A percentile compares a stretch with the other conserved stretches of the same genome.
phyloP scores from a whole-genome alignment of 192 early-diverging fungal species.

The Thamnidium elegans region DNA sequence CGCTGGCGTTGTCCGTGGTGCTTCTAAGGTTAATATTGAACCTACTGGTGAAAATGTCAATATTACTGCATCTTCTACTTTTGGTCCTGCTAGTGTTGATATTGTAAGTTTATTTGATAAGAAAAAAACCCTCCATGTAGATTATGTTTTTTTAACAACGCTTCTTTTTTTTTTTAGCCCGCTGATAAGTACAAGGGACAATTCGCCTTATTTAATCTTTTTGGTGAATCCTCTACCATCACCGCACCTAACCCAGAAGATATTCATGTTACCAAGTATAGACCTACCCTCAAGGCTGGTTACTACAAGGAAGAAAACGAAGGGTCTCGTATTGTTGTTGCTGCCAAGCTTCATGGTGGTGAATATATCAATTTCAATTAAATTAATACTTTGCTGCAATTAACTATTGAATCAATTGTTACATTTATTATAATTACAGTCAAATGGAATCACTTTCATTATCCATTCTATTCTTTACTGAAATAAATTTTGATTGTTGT shows the following conservation, averaged over 20 bases:
- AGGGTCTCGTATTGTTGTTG: slow-evolving; percentile 7
- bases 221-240: slow-evolving; percentile 12
- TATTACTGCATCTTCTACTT: slow-evolving; percentile 9
- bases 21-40: slow-evolving; percentile 10
- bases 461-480: too few relatives aligned
- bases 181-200: slow-evolving; percentile 23
- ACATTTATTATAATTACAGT: too few relatives aligned
- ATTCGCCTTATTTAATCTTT: slow-evolving; percentile 12
- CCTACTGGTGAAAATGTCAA: slow-evolving; percentile 12
- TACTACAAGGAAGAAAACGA: slow-evolving; percentile 27
- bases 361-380: slow-evolving; percentile 20
- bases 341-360: slow-evolving; percentile 15
- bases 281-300: slow-evolving; percentile 24
- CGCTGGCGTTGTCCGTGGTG: slow-evolving; percentile 13
- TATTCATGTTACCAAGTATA: slow-evolving; percentile 30
- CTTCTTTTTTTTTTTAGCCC: slow-evolving; percentile 15
- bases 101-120: slow-evolving; percentile 4
- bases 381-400: too few relatives aligned
- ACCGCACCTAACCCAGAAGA: slow-evolving; percentile 31
- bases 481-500: too few relatives aligned
- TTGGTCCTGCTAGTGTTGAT: slow-evolving; percentile 12
- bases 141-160: background rate
- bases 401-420: too few relatives aligned
- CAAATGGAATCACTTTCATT: too few relatives aligned
- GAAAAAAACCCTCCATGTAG: background rate